Evolutionary conservation across 148 eudicot species (phyloP).

Genomic region (Dysphania ambrosioides): DNA sequence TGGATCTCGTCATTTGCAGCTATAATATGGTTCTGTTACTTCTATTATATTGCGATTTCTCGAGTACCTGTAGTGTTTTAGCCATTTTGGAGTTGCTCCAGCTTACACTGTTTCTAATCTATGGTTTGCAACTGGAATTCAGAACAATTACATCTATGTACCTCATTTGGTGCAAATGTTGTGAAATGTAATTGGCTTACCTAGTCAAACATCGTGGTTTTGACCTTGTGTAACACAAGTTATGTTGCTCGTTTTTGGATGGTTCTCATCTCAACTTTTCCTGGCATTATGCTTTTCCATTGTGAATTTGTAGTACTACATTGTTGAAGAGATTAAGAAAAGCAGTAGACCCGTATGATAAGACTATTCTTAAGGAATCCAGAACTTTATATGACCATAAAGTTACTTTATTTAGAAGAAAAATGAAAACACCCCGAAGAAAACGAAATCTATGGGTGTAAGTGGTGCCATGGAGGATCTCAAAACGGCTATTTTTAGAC

Average conservation of each 20-base stretch:
- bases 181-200: background rate
- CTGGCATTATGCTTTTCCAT: background rate
- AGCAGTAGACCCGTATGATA: background rate
- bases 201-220: background rate
- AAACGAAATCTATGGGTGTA: too few species aligned
- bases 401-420: too few species aligned
- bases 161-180: background rate
- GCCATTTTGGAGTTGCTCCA: background rate
- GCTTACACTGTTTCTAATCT: background rate
- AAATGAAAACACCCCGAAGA: too few species aligned
- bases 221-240: background rate
- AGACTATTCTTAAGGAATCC: background rate
- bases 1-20: background rate
- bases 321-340: background rate
- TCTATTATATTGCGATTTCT: background rate
- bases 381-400: too few species aligned
- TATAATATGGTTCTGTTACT: background rate
- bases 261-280: background rate
- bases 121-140: background rate
- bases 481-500: too few species aligned
- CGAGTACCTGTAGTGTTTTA: background rate
- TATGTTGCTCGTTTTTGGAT: background rate
- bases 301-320: too few species aligned
- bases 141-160: background rate
- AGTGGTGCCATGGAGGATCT: too few species aligned